Percentiles rank a stretch among this genome's conserved stretches.
These are phyloP conservation scores for Alliaria petiolata DNA, from an alignment of 345 rosid genomes.

Conservation along the genomic window DNA sequence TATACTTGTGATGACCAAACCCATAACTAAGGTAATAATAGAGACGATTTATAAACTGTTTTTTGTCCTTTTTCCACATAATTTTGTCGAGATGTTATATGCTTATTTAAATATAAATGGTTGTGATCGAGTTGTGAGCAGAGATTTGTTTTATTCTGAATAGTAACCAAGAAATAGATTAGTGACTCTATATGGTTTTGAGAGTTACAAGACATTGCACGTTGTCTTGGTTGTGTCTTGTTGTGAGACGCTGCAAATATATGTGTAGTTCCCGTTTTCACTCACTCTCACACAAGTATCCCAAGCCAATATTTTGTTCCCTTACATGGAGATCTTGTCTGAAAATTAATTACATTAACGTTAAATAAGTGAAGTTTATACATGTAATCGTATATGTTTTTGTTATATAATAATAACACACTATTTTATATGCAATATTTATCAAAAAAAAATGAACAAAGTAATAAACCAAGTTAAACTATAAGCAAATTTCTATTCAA, in stretches of 20 bases:
- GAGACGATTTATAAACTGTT: conserved; percentile 5
- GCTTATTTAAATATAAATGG: conserved; percentile 9
- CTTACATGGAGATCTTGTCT: not conserved
- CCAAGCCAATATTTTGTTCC: conserved; percentile 13
- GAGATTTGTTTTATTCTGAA: conserved; percentile 16
- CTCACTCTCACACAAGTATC: conserved; percentile 29
- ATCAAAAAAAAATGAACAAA: no score
- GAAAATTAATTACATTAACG: not conserved
- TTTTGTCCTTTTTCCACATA: not conserved
- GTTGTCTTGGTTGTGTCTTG: conserved; percentile 29
- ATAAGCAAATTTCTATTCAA: no score
- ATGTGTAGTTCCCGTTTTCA: conserved; percentile 8
- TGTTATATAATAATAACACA: not conserved
- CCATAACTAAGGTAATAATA: conserved; percentile 25
- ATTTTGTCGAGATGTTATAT: conserved; percentile 24
- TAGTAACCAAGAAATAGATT: conserved; percentile 11
- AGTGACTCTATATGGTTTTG: conserved; percentile 21
- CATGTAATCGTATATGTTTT: not conserved
- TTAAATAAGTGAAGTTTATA: not conserved
- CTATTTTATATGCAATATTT: not conserved
- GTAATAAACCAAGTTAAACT: no score
- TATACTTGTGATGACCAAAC: conserved; percentile 22
- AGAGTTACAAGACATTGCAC: conserved; percentile 37
- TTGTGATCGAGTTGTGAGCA: conserved; percentile 22
- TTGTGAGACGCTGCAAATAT: conserved; percentile 21